A percentile compares a stretch with the other conserved stretches of the same genome.
These are phyloP conservation scores for Zygosaccharomyces rouxii DNA, from an alignment of 805 yeast genomes.

Conservation along the genomic window DNA sequence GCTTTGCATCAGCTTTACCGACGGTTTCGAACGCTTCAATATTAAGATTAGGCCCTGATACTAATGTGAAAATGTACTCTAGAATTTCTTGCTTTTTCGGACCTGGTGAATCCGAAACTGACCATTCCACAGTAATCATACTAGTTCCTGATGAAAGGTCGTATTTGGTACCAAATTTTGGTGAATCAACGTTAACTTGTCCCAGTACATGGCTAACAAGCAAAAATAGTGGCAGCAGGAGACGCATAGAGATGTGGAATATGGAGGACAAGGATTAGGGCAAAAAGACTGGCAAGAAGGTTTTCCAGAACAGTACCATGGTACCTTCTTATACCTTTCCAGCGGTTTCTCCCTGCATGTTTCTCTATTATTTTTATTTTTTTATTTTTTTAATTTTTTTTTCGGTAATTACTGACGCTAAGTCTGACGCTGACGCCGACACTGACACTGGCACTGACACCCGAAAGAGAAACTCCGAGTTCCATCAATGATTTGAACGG, in stretches of 20 bases:
- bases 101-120: conserved; percentile 42
- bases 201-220: neutral
- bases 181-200: conserved; percentile 2
- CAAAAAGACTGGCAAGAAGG: neutral
- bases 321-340: neutral
- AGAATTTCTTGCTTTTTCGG: conserved; percentile 45
- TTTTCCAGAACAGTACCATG: neutral
- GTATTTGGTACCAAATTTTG: conserved; percentile 1
- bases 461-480: neutral
- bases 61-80: conserved; percentile 50
- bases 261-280: neutral
- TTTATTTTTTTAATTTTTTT: neutral
- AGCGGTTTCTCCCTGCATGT: neutral
- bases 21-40: conserved; percentile 41
- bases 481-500: neutral
- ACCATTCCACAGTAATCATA: conserved; percentile 42
- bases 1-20: conserved; percentile 30
- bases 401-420: neutral
- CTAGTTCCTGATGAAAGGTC: conserved; percentile 16
- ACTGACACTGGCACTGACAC: neutral
- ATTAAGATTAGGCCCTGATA: conserved; percentile 60
- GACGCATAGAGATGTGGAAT: neutral
- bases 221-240: neutral
- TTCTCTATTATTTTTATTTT: neutral
- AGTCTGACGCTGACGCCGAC: neutral